phyloP scores from a whole-genome alignment of 768 basidiomycete species.

The Tricholoma saponaceum region DNA sequence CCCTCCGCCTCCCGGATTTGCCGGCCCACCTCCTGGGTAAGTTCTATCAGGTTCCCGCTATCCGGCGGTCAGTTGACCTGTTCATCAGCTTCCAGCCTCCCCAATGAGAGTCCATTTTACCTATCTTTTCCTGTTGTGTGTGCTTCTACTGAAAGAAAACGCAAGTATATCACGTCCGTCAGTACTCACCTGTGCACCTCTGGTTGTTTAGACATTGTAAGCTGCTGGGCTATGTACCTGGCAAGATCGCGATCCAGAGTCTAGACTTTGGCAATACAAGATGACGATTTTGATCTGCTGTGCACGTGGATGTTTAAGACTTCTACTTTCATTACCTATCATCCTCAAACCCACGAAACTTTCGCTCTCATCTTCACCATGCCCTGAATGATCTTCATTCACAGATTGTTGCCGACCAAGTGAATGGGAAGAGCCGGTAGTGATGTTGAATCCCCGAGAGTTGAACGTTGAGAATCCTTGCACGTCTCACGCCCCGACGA shows the following conservation, averaged over 20 bases:
- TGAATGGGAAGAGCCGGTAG: not conserved
- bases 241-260: slow-evolving; percentile 5
- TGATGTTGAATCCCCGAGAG: not conserved
- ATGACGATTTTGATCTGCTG: slow-evolving; percentile 1
- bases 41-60: slow-evolving; percentile 15
- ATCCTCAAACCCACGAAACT: not conserved
- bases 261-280: slow-evolving; percentile 8
- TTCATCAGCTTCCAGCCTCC: slow-evolving; percentile 46
- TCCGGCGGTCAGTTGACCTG: slow-evolving; percentile 15
- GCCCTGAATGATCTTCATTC: not conserved
- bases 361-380: not conserved
- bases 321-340: not conserved
- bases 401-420: not conserved
- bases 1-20: slow-evolving; percentile 78
- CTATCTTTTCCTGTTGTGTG: not conserved
- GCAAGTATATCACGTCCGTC: slow-evolving; percentile 8
- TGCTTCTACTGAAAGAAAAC: slow-evolving; percentile 9
- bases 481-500: not conserved
- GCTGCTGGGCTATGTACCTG: slow-evolving; percentile 11
- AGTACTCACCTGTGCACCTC: slow-evolving; percentile 7
- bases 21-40: slow-evolving; percentile 82
- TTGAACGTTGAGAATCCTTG: not conserved
- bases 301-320: slow-evolving; percentile 1
- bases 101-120: slow-evolving; percentile 22
- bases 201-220: slow-evolving; percentile 11